Base-by-base conservation (phyloP, 306 rosid genomes). In the Elaeagnus macrophylla region DNA sequence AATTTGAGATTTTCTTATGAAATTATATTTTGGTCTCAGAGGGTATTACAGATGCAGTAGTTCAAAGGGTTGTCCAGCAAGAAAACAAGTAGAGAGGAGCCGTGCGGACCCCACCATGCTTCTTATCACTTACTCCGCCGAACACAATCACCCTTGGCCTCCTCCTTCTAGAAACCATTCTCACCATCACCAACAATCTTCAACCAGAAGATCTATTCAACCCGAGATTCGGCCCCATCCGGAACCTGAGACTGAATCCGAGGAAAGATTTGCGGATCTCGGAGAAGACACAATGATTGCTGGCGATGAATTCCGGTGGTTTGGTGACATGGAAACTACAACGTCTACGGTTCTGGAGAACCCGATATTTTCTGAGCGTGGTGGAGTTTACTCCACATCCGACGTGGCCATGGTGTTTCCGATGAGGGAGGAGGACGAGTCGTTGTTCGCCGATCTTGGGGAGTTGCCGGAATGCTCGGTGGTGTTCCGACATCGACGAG, bases 21-120 rank as follows among this genome's bases (percentile, higher is more conserved):
- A 48, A 25, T 14, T 41, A 11, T 2, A 9, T 43, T 60, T 35
- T 49, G 13, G 12, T 38, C 35, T 39, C 78, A 91, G 99, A 76
- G 99, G 95, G 10, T 86, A 86, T 70, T 86, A 86, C 69, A 66
- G 95, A 53, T 86, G 95, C 43, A 86, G 95, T 70, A 91, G 95
- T 62, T 84, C 95, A 1, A 91, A 91, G 55, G 99, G 99, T 0
- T 91, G 99, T 41, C 99, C 99, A 0, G 99, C 99, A 3, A 75
- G 97, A 65, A 91, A 91, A 48, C 97, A 91, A 68, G 97, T 91
- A 9, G 97, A 91, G 69, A 83, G 89, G 57, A 87, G 88, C 68
- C 75, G 83, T 1, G 41, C 60, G 74, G 96, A 91, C 69, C 99
- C 99, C 68, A 77, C 93, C 32, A 91, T 77, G 96, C 73, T 91